These are phyloP conservation scores for Trypanosoma scelopori DNA, from an alignment of 208 protist genomes.

Conservation along the genomic window DNA sequence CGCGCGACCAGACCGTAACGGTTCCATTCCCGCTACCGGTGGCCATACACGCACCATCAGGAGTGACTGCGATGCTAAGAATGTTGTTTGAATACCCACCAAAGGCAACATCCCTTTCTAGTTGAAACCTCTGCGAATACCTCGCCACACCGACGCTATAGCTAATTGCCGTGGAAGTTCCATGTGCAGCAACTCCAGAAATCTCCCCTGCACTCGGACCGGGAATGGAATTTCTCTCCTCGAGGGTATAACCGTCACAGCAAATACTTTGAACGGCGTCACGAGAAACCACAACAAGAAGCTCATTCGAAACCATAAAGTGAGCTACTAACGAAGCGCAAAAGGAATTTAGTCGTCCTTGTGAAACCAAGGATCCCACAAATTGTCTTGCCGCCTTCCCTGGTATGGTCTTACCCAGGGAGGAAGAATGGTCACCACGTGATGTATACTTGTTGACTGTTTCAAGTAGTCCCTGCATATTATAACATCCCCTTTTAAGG, in stretches of 20 bases:
- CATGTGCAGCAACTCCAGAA: slow-evolving; percentile 46
- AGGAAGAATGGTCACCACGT: slow-evolving; percentile 22
- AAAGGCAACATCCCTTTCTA: slow-evolving; percentile 25
- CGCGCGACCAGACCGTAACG: slow-evolving; percentile 66
- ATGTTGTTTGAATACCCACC: slow-evolving; percentile 50
- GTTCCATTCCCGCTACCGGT: slow-evolving; percentile 56
- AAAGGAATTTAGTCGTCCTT: slow-evolving; percentile 41
- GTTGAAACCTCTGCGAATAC: slow-evolving; percentile 17
- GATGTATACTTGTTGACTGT: slow-evolving; percentile 60
- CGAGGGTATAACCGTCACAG: slow-evolving; percentile 49
- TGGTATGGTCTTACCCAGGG: slow-evolving; percentile 31
- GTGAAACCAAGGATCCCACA: slow-evolving; percentile 42
- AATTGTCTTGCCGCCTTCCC: slow-evolving; percentile 49
- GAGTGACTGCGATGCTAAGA: slow-evolving; percentile 63
- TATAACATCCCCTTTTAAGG: slow-evolving; percentile 12
- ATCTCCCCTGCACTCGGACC: slow-evolving; percentile 51
- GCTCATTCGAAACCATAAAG: slow-evolving; percentile 65
- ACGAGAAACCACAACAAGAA: slow-evolving; percentile 59
- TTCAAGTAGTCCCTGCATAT: slow-evolving; percentile 69
- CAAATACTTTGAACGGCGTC: slow-evolving; percentile 63
- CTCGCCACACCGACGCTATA: slow-evolving; percentile 23
- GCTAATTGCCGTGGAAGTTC: slow-evolving; percentile 17
- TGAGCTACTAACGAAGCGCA: slow-evolving; percentile 43
- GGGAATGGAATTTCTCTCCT: slow-evolving; percentile 26
- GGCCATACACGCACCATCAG: slow-evolving; percentile 58